Evolutionary conservation across 352 stramenopile genomes (phyloP).

Genomic region (Globisporangium spiculum): DNA sequence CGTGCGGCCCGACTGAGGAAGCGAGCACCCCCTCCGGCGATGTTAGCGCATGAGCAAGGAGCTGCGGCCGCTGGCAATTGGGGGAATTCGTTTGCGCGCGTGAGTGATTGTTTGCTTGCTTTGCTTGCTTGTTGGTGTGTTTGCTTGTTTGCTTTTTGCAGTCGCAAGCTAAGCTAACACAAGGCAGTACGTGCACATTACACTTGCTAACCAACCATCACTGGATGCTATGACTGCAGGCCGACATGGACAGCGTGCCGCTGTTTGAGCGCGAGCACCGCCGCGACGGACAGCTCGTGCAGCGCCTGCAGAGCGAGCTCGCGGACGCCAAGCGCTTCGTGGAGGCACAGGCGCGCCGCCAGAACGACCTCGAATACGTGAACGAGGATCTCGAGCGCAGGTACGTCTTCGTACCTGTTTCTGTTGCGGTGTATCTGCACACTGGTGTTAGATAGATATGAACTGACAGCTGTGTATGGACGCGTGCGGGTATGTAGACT

Average conservation of each 20-base stretch:
- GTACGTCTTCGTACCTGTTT: conserved; percentile 14
- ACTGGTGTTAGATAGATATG: background rate
- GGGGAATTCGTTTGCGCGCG: conserved; percentile 46
- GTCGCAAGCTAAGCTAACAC: background rate
- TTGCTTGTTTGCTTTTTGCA: background rate
- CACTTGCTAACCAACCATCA: background rate
- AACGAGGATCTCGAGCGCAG: conserved; percentile 84
- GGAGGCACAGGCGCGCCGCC: conserved; percentile 72
- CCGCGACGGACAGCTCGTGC: conserved; percentile 81
- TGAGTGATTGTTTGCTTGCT: conserved; percentile 14
- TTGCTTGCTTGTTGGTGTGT: background rate
- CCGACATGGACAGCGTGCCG: conserved; percentile 81
- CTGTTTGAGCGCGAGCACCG: conserved; percentile 86
- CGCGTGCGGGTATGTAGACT: conserved; percentile 21
- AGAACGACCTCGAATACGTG: conserved; percentile 87
- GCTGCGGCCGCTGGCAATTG: conserved; percentile 40
- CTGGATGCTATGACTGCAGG: conserved; percentile 20
- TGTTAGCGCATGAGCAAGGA: conserved; percentile 24
- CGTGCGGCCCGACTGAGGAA: conserved; percentile 2
- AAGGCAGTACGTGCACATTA: background rate
- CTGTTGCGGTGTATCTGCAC: background rate
- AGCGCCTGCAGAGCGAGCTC: conserved; percentile 82
- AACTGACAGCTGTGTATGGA: background rate
- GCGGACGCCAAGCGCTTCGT: conserved; percentile 82
- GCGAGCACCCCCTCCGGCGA: conserved; percentile 6